Base-by-base conservation (phyloP, 305 asterid genomes). In the Fraxinus angustifolia region DNA sequence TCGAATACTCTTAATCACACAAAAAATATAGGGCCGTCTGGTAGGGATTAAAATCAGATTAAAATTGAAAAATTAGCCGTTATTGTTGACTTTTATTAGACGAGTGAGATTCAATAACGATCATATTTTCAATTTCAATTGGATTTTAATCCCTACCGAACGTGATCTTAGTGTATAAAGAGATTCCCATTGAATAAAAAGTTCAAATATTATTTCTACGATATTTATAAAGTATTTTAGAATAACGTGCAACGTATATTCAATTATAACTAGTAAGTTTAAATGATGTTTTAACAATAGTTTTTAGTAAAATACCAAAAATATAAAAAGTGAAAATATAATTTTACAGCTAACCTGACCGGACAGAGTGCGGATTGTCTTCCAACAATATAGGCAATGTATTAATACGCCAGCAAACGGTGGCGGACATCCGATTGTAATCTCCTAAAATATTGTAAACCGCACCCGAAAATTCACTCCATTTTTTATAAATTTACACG, bases 361-460 rank as follows among this genome's bases (percentile, higher is more conserved):
- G 21, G 42, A 16, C 11, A 6, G 28, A 6, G 21, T 33, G 45
- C 28, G 26, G 45, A 2, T 77, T 62, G 79, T 34, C 21, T 14
- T 36, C 38, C 83, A 34, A 74, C 73, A 50, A 73, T 48, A 19
- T 80, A 42, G 56, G 60, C 16, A 70, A 33, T 33, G 28, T 16
- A 6, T 70, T 67, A 3, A 70, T 70, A 31, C 45, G 74, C 73
- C 86, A 79, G 68, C 86, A 75, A 79, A 79, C 60, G 56, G 73
- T 62, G 83, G 65, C 62, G 42, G 83, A 79, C 83, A 65, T 62
- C 36, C 73, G 21, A 35, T 75, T 34, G 81, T 12, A 75, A 56
- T 1, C 50, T 79, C 31, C 83, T 75, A 26, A 23, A 83, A 30
- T 28, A 42, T 33, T 8, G 80, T 45, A 48, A 8, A 30, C 78